A percentile compares a stretch with the other conserved stretches of the same genome.
Evolutionary conservation across 2,329 filamentous ascomycete genomes (phyloP).

Genomic region (Pochonia chlamydosporia): DNA sequence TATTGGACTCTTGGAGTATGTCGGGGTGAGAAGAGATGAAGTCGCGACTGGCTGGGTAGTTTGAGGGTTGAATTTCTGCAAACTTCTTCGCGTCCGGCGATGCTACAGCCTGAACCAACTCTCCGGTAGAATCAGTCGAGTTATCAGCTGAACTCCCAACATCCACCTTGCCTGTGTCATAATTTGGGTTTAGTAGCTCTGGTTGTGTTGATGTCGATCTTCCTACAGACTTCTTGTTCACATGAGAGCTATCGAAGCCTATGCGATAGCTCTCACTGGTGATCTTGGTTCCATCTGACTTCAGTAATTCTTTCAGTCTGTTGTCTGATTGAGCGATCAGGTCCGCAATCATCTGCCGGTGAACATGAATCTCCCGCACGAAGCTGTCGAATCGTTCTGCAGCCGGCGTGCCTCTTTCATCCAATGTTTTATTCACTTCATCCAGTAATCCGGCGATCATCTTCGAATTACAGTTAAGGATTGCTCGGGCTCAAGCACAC

Average conservation of each 20-base stretch:
- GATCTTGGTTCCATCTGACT: neutral
- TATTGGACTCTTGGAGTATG: neutral
- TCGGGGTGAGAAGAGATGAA: neutral
- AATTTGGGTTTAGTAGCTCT: neutral
- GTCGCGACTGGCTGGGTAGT: neutral
- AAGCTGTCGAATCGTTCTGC: neutral
- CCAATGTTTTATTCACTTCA: neutral
- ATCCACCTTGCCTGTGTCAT: neutral
- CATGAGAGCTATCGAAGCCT: neutral
- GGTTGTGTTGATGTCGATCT: neutral
- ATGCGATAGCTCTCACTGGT: neutral
- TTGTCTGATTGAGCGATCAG: neutral
- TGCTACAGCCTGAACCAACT: neutral
- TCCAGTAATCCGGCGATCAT: neutral
- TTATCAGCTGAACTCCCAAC: neutral
- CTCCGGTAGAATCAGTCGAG: neutral
- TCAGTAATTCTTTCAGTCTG: neutral
- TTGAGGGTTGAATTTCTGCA: neutral
- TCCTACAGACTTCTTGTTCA: neutral
- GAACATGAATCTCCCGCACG: neutral
- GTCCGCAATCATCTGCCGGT: neutral
- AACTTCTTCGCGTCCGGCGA: neutral
- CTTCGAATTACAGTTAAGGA: neutral
- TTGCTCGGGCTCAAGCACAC: neutral
- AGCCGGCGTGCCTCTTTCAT: neutral